Evolutionary conservation across 2,329 filamentous ascomycete species (phyloP).

Genomic region (Sarocladium brachiariae): DNA sequence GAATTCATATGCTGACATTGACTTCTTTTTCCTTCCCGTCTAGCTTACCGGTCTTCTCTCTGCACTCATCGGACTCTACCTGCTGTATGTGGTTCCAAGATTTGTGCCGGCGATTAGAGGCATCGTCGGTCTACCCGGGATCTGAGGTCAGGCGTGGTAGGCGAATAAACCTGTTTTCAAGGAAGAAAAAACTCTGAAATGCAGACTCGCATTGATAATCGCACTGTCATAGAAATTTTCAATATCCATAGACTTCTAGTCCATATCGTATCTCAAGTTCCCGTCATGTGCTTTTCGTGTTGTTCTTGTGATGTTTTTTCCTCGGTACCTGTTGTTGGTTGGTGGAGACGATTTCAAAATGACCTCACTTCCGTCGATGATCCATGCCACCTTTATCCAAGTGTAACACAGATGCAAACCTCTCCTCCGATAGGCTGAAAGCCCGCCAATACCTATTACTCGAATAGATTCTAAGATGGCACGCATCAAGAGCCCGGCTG

Average conservation of each 20-base stretch:
- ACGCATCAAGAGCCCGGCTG: slow-evolving; percentile 33
- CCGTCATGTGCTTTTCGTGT: too few species aligned
- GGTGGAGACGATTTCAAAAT: slow-evolving; percentile 4
- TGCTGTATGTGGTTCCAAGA: slow-evolving; percentile 45
- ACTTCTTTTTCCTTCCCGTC: background rate
- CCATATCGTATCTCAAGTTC: too few species aligned
- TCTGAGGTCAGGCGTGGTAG: slow-evolving; percentile 31
- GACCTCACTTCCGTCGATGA: slow-evolving; percentile 6
- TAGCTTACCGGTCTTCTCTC: slow-evolving; percentile 49
- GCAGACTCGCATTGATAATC: too few species aligned
- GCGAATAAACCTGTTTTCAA: too few species aligned
- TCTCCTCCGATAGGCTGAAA: too few species aligned
- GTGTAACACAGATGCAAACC: too few species aligned
- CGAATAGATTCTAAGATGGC: slow-evolving; percentile 27
- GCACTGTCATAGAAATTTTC: too few species aligned
- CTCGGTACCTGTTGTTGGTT: background rate
- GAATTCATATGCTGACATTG: slow-evolving; percentile 17
- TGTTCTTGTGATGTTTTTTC: too few species aligned
- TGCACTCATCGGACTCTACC: slow-evolving; percentile 39
- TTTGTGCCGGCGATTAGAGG: slow-evolving; percentile 39
- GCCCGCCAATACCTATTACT: too few species aligned
- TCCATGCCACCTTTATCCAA: too few species aligned
- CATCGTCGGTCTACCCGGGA: slow-evolving; percentile 43
- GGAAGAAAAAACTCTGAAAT: too few species aligned
- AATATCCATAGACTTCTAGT: too few species aligned